A percentile compares a stretch with the other conserved stretches of the same genome.
Evolutionary conservation across 495 filamentous ascomycete species (phyloP).

Genomic region (Aspergillus hancockii): DNA sequence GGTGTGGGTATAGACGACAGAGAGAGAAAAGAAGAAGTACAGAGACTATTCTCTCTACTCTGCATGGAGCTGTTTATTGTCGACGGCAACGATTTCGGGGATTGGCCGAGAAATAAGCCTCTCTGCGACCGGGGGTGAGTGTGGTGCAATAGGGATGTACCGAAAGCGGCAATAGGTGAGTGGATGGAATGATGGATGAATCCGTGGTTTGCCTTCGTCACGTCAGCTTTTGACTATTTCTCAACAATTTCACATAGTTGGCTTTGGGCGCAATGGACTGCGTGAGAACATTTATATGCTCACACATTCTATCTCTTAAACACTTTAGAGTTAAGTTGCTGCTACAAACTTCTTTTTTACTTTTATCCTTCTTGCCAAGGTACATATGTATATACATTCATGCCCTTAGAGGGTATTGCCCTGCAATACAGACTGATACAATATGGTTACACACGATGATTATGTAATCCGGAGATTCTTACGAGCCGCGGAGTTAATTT

Average conservation of each 20-base stretch:
- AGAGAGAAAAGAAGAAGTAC: neutral
- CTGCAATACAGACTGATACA: too few relatives aligned
- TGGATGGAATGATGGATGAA: slow-evolving; percentile 6
- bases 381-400: too few relatives aligned
- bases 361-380: too few relatives aligned
- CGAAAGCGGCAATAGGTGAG: slow-evolving; percentile 15
- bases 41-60: neutral
- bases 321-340: neutral
- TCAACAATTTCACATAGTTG: neutral
- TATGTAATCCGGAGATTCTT: neutral
- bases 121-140: slow-evolving; percentile 18
- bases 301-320: too few relatives aligned
- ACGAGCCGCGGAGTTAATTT: too few relatives aligned
- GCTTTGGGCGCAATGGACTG: too few relatives aligned
- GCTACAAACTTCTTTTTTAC: neutral
- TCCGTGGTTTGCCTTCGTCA: slow-evolving; percentile 10
- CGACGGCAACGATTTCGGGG: slow-evolving; percentile 6
- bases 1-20: neutral
- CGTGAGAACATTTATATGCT: too few relatives aligned
- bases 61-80: slow-evolving; percentile 5
- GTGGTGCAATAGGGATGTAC: slow-evolving; percentile 12
- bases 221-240: neutral
- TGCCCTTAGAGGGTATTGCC: too few relatives aligned
- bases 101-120: slow-evolving; percentile 2
- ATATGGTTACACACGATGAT: neutral